Evolutionary conservation across 306 rosid species (phyloP).

Genomic region (Dryas alaskensis): DNA sequence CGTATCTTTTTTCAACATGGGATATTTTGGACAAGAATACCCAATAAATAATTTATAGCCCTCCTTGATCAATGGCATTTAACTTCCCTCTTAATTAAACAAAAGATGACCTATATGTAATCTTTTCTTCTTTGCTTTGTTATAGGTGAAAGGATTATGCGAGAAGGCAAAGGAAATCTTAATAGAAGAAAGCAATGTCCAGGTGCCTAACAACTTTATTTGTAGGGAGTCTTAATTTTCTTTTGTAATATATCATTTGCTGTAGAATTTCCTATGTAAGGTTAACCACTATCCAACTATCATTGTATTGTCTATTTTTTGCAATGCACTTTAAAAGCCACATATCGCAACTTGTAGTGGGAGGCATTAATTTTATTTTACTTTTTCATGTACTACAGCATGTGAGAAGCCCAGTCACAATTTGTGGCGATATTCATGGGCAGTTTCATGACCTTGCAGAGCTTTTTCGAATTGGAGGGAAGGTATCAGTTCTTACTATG

Average conservation of each 20-base stretch:
- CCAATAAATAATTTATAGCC: too few relatives aligned
- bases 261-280: slow-evolving; percentile 4
- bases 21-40: too few relatives aligned
- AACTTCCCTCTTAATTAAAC: neutral
- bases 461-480: slow-evolving; percentile 97
- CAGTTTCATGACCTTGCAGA: slow-evolving; percentile 99
- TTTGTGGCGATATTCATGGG: slow-evolving; percentile 98
- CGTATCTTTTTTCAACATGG: too few relatives aligned
- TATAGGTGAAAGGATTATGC: slow-evolving; percentile 78
- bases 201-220: slow-evolving; percentile 43
- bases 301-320: neutral
- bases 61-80: too few relatives aligned
- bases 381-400: slow-evolving; percentile 58
- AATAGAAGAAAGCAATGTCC: slow-evolving; percentile 97
- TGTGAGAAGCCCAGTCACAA: slow-evolving; percentile 98
- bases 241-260: slow-evolving; percentile 11
- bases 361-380: slow-evolving; percentile 24
- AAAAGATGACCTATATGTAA: neutral
- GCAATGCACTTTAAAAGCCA: neutral
- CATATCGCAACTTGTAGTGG: slow-evolving; percentile 8
- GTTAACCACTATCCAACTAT: neutral
- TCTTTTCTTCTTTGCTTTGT: slow-evolving; percentile 30
- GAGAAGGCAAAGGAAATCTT: slow-evolving; percentile 94
- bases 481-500: slow-evolving; percentile 61
- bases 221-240: neutral